A percentile compares a stretch with the other conserved stretches of the same genome.
These are phyloP conservation scores for Xylaria sp. DNA, from an alignment of 2,329 filamentous ascomycete genomes.

Conservation along the genomic window DNA sequence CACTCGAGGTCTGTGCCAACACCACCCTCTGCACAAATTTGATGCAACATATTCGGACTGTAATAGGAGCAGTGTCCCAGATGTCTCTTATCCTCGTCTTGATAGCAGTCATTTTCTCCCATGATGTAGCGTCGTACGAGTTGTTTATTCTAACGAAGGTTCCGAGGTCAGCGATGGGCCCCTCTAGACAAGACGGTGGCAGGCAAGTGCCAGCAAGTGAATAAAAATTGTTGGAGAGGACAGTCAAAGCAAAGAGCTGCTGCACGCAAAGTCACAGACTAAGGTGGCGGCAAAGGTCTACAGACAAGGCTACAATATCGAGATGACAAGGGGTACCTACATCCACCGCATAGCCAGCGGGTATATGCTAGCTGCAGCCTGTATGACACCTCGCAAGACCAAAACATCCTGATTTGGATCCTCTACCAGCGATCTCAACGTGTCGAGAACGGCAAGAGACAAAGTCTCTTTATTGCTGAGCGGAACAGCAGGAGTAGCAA, in stretches of 20 bases:
- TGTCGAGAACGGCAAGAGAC: slow-evolving; percentile 80
- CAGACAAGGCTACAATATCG: slow-evolving; percentile 46
- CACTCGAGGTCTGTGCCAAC: slow-evolving; percentile 87
- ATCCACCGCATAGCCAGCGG: slow-evolving; percentile 92
- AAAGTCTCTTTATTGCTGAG: slow-evolving; percentile 83
- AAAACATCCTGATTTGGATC: slow-evolving; percentile 79
- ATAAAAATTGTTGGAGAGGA: slow-evolving; percentile 24
- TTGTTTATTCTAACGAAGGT: slow-evolving; percentile 78
- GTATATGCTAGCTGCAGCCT: slow-evolving; percentile 92
- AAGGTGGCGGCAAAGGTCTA: slow-evolving; percentile 42
- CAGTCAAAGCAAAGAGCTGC: slow-evolving; percentile 33
- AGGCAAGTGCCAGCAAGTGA: slow-evolving; percentile 11
- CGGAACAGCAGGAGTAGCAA: slow-evolving; percentile 87
- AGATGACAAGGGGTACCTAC: slow-evolving; percentile 69
- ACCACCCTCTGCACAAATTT: slow-evolving; percentile 97
- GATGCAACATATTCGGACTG: slow-evolving; percentile 91
- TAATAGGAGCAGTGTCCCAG: slow-evolving; percentile 82
- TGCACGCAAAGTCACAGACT: slow-evolving; percentile 41
- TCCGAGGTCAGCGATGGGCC: slow-evolving; percentile 46
- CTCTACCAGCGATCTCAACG: slow-evolving; percentile 76
- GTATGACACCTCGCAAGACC: slow-evolving; percentile 87
- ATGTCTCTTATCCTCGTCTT: slow-evolving; percentile 88
- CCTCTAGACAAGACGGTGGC: slow-evolving; percentile 18
- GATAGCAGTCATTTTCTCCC: slow-evolving; percentile 89
- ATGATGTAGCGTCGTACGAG: slow-evolving; percentile 80